phyloP scores from a whole-genome alignment of 1,139 yeast genomes.

The Magnusiomyces tetraspermus region DNA sequence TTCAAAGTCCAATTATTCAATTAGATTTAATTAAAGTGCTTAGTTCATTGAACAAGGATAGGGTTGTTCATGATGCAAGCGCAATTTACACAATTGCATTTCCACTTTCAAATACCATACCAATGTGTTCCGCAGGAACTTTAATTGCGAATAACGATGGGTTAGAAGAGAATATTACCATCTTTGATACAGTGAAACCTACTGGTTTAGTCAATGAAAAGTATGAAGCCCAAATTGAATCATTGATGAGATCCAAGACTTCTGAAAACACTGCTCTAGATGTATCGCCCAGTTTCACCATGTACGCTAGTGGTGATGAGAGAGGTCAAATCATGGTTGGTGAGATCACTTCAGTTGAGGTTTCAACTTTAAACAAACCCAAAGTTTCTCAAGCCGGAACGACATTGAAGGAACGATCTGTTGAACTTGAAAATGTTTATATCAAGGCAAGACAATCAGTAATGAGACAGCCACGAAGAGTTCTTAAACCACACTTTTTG shows the following conservation, averaged over 20 bases:
- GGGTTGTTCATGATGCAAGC: background rate
- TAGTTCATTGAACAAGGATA: no score
- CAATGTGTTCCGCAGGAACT: background rate
- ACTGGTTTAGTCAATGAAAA: background rate
- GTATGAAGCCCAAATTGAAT: background rate
- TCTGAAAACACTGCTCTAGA: slow-evolving; percentile 29
- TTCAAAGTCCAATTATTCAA: background rate
- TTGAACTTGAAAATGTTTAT: slow-evolving; percentile 4
- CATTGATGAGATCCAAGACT: background rate
- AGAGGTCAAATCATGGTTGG: slow-evolving; percentile 36
- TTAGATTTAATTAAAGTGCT: background rate
- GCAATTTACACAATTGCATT: background rate
- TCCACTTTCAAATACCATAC: background rate
- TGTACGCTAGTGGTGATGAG: slow-evolving; percentile 37
- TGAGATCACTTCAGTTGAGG: slow-evolving; percentile 3
- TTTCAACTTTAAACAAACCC: background rate
- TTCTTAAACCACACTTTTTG: slow-evolving; percentile 35
- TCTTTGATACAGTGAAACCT: background rate
- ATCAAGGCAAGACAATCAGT: slow-evolving; percentile 14
- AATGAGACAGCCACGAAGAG: slow-evolving; percentile 13
- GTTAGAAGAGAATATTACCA: background rate
- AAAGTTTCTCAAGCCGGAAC: background rate
- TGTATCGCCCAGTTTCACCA: slow-evolving; percentile 28
- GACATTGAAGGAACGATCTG: background rate
- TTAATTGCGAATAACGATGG: background rate